Percentiles rank a stretch among this genome's conserved stretches.
Conservation (phyloP, 169 alveolate species). For the Eimeria acervulina region DNA sequence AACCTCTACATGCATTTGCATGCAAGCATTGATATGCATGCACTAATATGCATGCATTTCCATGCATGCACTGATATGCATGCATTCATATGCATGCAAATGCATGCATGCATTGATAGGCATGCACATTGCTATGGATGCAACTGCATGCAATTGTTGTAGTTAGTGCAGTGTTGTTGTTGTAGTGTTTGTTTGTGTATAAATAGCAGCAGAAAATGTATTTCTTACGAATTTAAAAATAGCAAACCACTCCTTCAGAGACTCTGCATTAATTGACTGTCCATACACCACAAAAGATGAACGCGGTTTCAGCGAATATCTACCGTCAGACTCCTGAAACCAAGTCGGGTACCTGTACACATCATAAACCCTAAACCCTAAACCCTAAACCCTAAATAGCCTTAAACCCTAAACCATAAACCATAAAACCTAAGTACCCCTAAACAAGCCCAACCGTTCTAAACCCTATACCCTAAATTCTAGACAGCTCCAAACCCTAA, state of each 20-base stretch:
- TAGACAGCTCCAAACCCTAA: not conserved
- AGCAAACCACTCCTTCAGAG: constrained; percentile 29
- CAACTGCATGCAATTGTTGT: not conserved
- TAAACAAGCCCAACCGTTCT: not conserved
- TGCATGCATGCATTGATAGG: not conserved
- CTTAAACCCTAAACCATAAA: not conserved
- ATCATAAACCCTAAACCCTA: not conserved
- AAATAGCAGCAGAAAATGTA: constrained; percentile 6
- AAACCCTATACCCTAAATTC: not conserved
- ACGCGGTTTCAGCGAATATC: constrained; percentile 54
- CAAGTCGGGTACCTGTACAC: constrained; percentile 71
- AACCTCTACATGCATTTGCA: not conserved
- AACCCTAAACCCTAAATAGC: not conserved
- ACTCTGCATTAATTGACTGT: constrained; percentile 10
- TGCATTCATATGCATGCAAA: not conserved
- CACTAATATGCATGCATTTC: not conserved
- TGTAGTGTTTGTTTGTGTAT: not conserved
- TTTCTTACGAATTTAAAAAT: constrained; percentile 4
- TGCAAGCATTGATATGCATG: not conserved
- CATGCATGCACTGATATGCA: not conserved
- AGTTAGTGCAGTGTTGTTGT: not conserved
- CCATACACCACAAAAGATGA: constrained; percentile 41
- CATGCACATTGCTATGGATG: not conserved
- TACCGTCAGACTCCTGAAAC: constrained; percentile 62
- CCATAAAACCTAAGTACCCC: not conserved